Evolutionary conservation across 169 alveolate species (phyloP).

Genomic region (Eimeria acervulina): DNA sequence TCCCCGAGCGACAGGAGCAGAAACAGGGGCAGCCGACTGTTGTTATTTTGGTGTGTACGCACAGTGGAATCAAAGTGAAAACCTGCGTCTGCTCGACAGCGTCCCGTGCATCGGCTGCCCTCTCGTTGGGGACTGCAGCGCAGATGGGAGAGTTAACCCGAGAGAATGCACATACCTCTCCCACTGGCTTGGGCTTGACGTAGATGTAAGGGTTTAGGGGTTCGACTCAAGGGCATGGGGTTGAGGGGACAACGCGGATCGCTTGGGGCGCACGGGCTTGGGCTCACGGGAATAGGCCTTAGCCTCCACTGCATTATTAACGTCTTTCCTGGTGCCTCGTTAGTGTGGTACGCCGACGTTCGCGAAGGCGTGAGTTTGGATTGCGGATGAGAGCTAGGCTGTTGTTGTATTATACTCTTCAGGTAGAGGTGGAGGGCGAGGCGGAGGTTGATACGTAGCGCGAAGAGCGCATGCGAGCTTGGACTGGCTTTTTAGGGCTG

Average conservation of each 20-base stretch:
- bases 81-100: conserved; percentile 64
- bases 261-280: not conserved
- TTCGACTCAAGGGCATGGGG: not conserved
- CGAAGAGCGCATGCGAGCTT: not conserved
- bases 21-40: not conserved
- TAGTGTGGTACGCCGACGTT: not conserved
- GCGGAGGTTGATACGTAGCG: not conserved
- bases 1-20: not conserved
- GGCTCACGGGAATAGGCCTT: not conserved
- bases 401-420: not conserved
- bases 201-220: conserved; percentile 61
- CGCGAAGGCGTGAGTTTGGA: not conserved
- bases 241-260: not conserved
- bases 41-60: conserved; percentile 11
- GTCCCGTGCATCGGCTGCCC: conserved; percentile 76
- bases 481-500: not conserved
- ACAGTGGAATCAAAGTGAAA: conserved; percentile 76
- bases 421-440: conserved; percentile 3
- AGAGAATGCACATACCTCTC: conserved; percentile 80
- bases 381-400: not conserved
- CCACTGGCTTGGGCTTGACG: conserved; percentile 82
- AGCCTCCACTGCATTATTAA: not conserved
- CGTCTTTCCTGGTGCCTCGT: not conserved
- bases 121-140: conserved; percentile 74
- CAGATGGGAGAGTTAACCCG: conserved; percentile 72